Percentiles rank a stretch among this genome's conserved stretches.
These are phyloP conservation scores for Articulospora tetracladia DNA, from an alignment of 495 filamentous ascomycete species.

Conservation along the genomic window DNA sequence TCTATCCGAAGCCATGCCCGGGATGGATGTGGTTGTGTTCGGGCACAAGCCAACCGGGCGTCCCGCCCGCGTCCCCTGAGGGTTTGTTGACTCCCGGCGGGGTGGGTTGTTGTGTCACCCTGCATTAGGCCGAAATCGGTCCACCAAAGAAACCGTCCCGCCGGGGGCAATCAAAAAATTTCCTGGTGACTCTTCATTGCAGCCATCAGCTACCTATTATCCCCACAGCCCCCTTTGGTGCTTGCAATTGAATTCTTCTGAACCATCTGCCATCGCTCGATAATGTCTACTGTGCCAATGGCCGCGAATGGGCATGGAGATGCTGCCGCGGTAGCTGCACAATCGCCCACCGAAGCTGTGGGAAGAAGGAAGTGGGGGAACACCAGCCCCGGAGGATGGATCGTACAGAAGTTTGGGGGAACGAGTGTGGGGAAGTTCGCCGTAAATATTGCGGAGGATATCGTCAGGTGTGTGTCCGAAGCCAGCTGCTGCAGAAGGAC, in stretches of 20 bases:
- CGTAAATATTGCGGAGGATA: conserved; percentile 66
- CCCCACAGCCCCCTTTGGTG: background rate
- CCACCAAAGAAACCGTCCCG: background rate
- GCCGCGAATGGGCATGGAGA: background rate
- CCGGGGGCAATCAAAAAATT: background rate
- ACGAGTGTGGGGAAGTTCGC: conserved; percentile 71
- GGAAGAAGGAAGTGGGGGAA: conserved; percentile 4
- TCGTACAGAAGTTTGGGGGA: conserved; percentile 86
- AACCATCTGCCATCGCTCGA: background rate
- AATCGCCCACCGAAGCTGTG: background rate
- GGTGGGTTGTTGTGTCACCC: too few relatives aligned
- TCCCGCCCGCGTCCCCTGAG: too few relatives aligned
- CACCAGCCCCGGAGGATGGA: conserved; percentile 40
- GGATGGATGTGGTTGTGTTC: too few relatives aligned
- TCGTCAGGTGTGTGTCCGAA: conserved; percentile 56
- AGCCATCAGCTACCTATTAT: background rate
- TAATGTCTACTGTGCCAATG: conserved; percentile 2
- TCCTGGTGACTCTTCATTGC: conserved; percentile 10
- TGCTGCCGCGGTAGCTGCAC: background rate
- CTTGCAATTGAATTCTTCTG: background rate
- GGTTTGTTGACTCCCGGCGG: too few relatives aligned
- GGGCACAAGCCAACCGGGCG: background rate
- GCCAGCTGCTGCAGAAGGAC: background rate
- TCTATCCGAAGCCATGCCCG: too few relatives aligned
- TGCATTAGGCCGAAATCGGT: background rate